A percentile compares a stretch with the other conserved stretches of the same genome.
Conservation (phyloP, 73 alveolate species). For the Paramecium pentaurelia region DNA sequence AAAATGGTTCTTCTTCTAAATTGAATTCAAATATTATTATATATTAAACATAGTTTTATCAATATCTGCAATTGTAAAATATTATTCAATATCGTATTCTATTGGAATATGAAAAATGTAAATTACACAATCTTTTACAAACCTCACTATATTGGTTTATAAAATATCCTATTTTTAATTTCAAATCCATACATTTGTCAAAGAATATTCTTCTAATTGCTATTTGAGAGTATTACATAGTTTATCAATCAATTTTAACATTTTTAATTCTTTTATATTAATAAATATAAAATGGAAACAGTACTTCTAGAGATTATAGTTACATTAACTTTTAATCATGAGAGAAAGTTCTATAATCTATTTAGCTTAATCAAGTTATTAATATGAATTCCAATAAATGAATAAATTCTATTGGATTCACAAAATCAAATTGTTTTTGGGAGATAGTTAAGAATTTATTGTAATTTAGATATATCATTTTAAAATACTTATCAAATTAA, state of each 20-base stretch:
- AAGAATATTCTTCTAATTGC: not conserved
- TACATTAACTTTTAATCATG: constrained; percentile 7
- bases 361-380: not conserved
- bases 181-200: not conserved
- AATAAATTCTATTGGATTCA: constrained; percentile 2
- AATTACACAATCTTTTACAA: not conserved
- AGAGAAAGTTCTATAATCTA: not conserved
- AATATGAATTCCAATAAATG: not conserved
- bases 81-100: not conserved
- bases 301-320: not conserved
- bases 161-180: not conserved
- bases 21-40: not conserved
- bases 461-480: not conserved
- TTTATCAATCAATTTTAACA: constrained; percentile 13
- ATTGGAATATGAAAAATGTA: not conserved
- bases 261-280: not conserved
- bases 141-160: not conserved
- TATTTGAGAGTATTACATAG: not conserved
- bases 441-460: not conserved
- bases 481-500: not conserved
- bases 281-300: not conserved
- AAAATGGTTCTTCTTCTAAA: not conserved
- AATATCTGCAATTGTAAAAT: not conserved
- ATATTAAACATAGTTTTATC: not conserved
- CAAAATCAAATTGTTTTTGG: constrained; percentile 13